Percentiles rank a stretch among this genome's conserved stretches.
Evolutionary conservation across 176 grass and related monocot genomes (phyloP).

Genomic region (Aegilops speltoides): DNA sequence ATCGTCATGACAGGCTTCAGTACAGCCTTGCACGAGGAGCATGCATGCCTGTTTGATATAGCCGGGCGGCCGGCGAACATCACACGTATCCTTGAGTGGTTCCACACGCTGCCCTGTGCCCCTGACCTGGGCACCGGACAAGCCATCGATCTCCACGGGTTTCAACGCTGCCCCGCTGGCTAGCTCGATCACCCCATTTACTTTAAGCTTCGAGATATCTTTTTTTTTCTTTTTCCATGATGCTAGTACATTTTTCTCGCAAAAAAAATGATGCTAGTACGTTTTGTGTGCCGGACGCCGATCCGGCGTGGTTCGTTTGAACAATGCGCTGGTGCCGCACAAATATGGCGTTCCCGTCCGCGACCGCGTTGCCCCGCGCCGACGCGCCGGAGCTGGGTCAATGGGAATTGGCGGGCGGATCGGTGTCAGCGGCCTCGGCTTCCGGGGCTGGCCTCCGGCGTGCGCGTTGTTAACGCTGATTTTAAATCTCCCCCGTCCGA

Average conservation of each 20-base stretch:
- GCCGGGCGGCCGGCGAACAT: not conserved
- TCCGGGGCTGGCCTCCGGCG: not conserved
- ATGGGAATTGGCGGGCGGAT: not conserved
- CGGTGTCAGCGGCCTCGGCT: not conserved
- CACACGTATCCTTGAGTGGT: not conserved
- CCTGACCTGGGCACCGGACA: not conserved
- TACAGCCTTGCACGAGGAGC: conserved; percentile 21
- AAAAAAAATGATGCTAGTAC: not conserved
- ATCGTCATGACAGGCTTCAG: not conserved
- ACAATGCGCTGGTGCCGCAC: not conserved
- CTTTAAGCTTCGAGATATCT: not conserved
- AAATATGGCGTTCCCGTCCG: not conserved
- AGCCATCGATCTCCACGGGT: not conserved
- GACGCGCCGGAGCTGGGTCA: conserved; percentile 33
- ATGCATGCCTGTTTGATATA: not conserved
- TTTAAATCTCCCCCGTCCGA: no score
- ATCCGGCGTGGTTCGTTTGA: not conserved
- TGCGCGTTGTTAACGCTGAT: not conserved
- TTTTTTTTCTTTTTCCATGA: not conserved
- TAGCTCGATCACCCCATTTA: not conserved
- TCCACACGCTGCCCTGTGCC: not conserved
- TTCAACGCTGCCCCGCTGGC: not conserved
- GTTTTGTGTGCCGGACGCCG: not conserved
- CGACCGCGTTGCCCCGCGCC: not conserved
- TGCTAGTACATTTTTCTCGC: not conserved